These are phyloP conservation scores for Tilletia setariae DNA, from an alignment of 1,284 basidiomycete genomes.

Conservation along the genomic window DNA sequence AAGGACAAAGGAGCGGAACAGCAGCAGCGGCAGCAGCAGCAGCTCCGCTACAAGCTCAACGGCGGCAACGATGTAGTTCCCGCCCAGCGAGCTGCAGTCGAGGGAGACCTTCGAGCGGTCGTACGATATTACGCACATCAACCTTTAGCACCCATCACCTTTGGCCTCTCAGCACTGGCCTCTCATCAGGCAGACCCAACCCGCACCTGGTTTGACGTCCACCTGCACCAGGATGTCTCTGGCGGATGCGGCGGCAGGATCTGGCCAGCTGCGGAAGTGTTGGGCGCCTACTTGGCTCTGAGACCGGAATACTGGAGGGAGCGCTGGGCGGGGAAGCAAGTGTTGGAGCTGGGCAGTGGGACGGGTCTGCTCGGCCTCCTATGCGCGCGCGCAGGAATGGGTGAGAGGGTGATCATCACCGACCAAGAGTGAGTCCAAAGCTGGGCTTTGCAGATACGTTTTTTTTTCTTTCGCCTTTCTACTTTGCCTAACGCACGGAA, in stretches of 20 bases:
- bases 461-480: no score
- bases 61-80: slow-evolving; percentile 57
- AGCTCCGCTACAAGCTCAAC: slow-evolving; percentile 16
- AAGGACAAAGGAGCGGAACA: no score
- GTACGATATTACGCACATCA: slow-evolving; percentile 32
- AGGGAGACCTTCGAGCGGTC: slow-evolving; percentile 28
- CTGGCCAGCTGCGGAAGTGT: slow-evolving; percentile 86
- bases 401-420: slow-evolving; percentile 66
- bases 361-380: slow-evolving; percentile 86
- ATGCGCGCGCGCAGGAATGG: slow-evolving; percentile 66
- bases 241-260: slow-evolving; percentile 86
- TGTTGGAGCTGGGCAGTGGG: slow-evolving; percentile 78
- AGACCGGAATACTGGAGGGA: not conserved
- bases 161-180: not conserved
- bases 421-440: slow-evolving; percentile 72
- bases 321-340: slow-evolving; percentile 38
- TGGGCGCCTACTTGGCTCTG: slow-evolving; percentile 45
- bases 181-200: not conserved
- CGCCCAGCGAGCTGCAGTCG: slow-evolving; percentile 62
- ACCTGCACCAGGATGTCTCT: slow-evolving; percentile 68
- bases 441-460: not conserved
- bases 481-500: not conserved
- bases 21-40: not conserved
- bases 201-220: slow-evolving; percentile 42
- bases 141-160: not conserved